Conservation (phyloP, 148 eudicot species). For the Rhododendron griersonianum region DNA sequence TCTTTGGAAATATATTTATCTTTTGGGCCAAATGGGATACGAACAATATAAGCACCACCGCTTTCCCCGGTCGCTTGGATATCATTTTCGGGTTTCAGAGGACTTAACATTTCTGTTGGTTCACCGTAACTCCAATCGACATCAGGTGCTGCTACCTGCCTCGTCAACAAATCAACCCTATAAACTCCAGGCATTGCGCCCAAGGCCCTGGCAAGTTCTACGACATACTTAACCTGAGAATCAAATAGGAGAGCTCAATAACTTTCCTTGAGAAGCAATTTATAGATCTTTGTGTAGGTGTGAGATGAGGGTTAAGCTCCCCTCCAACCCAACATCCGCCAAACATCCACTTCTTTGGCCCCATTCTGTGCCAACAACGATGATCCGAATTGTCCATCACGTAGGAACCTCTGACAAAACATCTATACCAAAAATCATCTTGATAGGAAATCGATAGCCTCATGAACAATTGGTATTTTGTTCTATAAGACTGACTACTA, state of each 20-base stretch:
- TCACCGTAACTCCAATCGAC: conserved; percentile 92
- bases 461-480: not conserved
- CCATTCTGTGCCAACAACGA: not conserved
- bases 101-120: conserved; percentile 86
- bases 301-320: not conserved
- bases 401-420: not conserved
- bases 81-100: conserved; percentile 37
- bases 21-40: conserved; percentile 85
- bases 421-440: not conserved
- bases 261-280: not conserved
- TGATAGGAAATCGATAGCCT: not conserved
- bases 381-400: not conserved
- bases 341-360: not conserved
- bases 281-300: not conserved
- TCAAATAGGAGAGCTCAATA: conserved; percentile 11
- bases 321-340: not conserved
- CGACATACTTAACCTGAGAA: conserved; percentile 79
- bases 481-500: not conserved
- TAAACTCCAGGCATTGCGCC: conserved; percentile 90
- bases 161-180: conserved; percentile 84
- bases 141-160: conserved; percentile 84
- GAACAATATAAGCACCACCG: conserved; percentile 82
- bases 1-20: conserved; percentile 83
- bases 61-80: conserved; percentile 67
- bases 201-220: conserved; percentile 88